Base-by-base conservation (phyloP, 2,329 filamentous ascomycete species). In the Emericellopsis atlantica region DNA sequence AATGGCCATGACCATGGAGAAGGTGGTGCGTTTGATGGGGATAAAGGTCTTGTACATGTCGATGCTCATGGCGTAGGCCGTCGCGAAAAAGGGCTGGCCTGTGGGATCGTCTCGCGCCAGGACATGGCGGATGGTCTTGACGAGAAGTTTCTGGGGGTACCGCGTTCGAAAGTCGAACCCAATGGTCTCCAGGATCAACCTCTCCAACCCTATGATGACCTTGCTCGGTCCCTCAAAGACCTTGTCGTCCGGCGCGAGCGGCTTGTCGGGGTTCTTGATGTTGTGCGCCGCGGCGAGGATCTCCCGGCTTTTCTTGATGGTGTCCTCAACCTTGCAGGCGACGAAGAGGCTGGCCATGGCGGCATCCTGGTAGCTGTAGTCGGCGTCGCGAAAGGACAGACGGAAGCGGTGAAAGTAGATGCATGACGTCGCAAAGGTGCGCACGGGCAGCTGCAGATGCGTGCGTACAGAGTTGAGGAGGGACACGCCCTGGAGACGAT, bases 241-340 rank as follows among this genome's bases (percentile, higher is more conserved):
- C 57, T 82, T 81, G 60, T 95, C 88, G 59, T 96, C 90, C 4
- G 84, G 76, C 15, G 82, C 82, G 32, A 58, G 83, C 61, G 61
- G 87, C 72, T 60, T 84, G 58, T 62, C 81, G 49, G 52, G 75
- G 55, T 62, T 74, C 61, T 88, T 92, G 32, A 94, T 66, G 54
- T 95, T 95, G 62, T 90, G 87, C 21, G 86, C 82, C 1, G 89
- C 88, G 44, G 87, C 93, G 14, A 96, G 69, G 45, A 98, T 93
- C 47, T 98, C 92, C 43, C 77, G 79, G 4, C 87, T 94, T 66
- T 96, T 96, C 65, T 98, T 98, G 49, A 95, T 75, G 1, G 92
- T 98, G 59, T 98, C 92, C 61, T 98, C 92, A 36, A 93, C 88
- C 65, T 98, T 98, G 69, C 90, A 96, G 3, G 89, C 89, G 3